phyloP scores from a whole-genome alignment of 1,284 basidiomycete species.

The Austropuccinia psidii region DNA sequence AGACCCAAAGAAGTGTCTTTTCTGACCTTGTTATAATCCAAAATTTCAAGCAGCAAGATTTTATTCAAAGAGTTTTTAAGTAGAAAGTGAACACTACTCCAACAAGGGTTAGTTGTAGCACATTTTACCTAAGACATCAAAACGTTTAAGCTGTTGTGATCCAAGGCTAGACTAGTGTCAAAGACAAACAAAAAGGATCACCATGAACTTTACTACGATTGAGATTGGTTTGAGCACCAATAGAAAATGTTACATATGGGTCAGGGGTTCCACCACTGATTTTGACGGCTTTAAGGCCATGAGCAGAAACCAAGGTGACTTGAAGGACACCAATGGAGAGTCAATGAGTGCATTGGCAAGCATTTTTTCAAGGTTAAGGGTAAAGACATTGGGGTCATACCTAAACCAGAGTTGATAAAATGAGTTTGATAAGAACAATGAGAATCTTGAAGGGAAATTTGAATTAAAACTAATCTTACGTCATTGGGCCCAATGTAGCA shows the following conservation, averaged over 20 bases:
- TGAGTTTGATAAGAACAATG: neutral
- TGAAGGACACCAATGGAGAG: constrained; percentile 82
- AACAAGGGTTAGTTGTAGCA: constrained; percentile 64
- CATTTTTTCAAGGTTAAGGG: constrained; percentile 89
- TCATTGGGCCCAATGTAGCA: constrained; percentile 48
- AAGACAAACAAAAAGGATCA: neutral
- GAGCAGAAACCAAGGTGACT: constrained; percentile 68
- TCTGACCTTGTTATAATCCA: constrained; percentile 84
- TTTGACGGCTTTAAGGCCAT: constrained; percentile 57
- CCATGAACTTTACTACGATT: constrained; percentile 12
- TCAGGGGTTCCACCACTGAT: constrained; percentile 93
- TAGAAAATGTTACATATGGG: constrained; percentile 69
- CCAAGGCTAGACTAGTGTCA: constrained; percentile 42
- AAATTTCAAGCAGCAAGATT: constrained; percentile 64
- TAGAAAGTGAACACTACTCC: constrained; percentile 87
- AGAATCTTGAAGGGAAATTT: neutral
- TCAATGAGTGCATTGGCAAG: constrained; percentile 76
- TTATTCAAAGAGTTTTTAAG: constrained; percentile 79
- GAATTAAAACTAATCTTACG: too few species aligned
- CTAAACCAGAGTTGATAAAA: constrained; percentile 64
- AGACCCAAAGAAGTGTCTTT: constrained; percentile 73
- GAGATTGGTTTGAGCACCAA: constrained; percentile 58
- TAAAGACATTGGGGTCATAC: constrained; percentile 86
- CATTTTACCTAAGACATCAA: constrained; percentile 46
- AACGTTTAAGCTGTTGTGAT: constrained; percentile 46